Evolutionary conservation across 2,329 filamentous ascomycete genomes (phyloP), one percentile per base, ranked within the genome.

Genomic region (Arachnomyces sp.): DNA sequence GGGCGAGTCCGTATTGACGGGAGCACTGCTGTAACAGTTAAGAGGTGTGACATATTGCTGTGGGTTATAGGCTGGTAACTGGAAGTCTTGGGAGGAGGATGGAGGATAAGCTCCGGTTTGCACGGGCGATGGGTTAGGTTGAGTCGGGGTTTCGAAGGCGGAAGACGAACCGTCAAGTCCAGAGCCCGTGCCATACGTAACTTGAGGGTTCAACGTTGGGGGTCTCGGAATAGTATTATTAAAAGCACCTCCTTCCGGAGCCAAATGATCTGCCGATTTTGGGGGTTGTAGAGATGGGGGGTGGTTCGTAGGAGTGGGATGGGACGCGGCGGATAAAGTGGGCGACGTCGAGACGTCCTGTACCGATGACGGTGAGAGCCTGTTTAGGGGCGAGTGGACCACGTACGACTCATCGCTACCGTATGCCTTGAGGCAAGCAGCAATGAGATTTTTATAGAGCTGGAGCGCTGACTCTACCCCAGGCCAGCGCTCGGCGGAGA

Each of bases 401-500:
- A 43, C 76, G 62, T 41, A 77, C 61, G 52, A 69, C 30, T 74
- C 67, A 16, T 72, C 70, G 6, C 68, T 76, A 46, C 89, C 82
- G 62, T 94, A 98, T 52, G 87, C 88, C 59, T 86, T 88, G 53
- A 96, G 70, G 53, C 89, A 94, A 9, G 89, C 88, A 43, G 77
- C 78, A 35, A 90, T 82, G 36, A 98, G 78, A 47, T 86, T 88
- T n/a, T 77, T 73, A 57, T 95, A 96, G 9, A 96, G 75, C 51
- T 92, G 79, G 7, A 86, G 80, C 3, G 89, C 88, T 12, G 87
- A 84, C 30, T 81, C 77, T 2, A 90, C 88, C 8, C 90, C 92
- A 1, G 92, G 92, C 92, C 92, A 96, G 44, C 89, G 76, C 54
- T 90, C 84, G 0, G 85, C 84, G 42, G 86, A 89, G 42, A 83